Evolutionary conservation across 768 basidiomycete genomes (phyloP).

Genomic region (Trametes elegans): DNA sequence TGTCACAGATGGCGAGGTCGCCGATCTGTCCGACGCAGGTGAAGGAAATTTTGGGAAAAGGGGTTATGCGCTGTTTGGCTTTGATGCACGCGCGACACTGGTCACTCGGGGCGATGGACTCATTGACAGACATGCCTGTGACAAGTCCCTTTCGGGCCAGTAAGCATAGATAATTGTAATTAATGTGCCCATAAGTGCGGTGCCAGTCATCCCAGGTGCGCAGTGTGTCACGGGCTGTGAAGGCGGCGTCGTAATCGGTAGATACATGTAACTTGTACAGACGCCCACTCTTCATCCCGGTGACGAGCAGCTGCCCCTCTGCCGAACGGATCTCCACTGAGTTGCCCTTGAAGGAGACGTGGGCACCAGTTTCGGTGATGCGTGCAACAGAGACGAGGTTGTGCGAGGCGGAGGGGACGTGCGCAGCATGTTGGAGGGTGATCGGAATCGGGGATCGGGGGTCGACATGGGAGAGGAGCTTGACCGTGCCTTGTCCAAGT

Average conservation of each 20-base stretch:
- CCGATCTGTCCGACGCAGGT: not conserved
- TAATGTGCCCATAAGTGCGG: conserved; percentile 17
- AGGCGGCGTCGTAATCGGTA: not conserved
- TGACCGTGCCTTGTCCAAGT: conserved; percentile 8
- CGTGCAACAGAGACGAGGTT: conserved; percentile 19
- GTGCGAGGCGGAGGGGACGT: conserved; percentile 14
- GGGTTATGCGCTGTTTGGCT: conserved; percentile 19
- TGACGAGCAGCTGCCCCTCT: not conserved
- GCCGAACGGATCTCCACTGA: not conserved
- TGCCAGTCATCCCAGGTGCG: conserved; percentile 20
- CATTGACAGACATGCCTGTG: conserved; percentile 12
- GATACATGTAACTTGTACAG: not conserved
- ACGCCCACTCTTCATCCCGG: not conserved
- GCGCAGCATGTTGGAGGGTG: conserved; percentile 14
- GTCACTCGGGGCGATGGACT: not conserved
- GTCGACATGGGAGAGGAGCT: not conserved
- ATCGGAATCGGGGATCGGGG: not conserved
- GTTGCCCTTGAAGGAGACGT: not conserved
- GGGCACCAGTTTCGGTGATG: not conserved
- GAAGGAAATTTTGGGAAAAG: not conserved
- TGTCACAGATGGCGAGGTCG: not conserved
- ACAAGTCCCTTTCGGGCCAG: conserved; percentile 12
- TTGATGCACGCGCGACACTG: conserved; percentile 21
- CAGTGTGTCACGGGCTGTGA: not conserved
- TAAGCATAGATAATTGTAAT: not conserved